A percentile compares a stretch with the other conserved stretches of the same genome.
Evolutionary conservation across 768 basidiomycete genomes (phyloP).

Genomic region (Termitomyces sp.): DNA sequence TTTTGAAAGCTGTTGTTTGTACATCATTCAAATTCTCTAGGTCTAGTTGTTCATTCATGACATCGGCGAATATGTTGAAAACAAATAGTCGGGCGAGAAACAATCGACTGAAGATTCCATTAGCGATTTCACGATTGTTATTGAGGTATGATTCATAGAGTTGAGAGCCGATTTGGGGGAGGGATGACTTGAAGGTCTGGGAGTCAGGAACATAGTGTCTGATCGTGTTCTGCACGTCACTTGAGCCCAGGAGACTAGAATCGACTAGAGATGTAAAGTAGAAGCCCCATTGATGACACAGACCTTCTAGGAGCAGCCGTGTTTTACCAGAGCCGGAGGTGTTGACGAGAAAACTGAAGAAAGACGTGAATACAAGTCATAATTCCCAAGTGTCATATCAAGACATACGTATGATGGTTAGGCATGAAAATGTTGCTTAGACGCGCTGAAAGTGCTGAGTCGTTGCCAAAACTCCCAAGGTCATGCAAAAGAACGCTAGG

Average conservation of each 20-base stretch:
- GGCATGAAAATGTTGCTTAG: slow-evolving; percentile 37
- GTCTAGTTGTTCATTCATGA: slow-evolving; percentile 18
- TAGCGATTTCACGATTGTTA: slow-evolving; percentile 32
- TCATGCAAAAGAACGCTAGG: slow-evolving; percentile 37
- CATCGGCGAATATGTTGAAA: slow-evolving; percentile 31
- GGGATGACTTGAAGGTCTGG: slow-evolving; percentile 21
- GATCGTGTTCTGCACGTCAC: slow-evolving; percentile 36
- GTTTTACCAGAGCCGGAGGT: slow-evolving; percentile 45
- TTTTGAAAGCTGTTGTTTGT: slow-evolving; percentile 19
- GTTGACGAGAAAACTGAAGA: slow-evolving; percentile 35
- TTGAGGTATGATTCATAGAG: slow-evolving; percentile 25
- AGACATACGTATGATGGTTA: slow-evolving; percentile 35
- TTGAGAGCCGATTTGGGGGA: slow-evolving; percentile 25
- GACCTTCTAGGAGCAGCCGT: slow-evolving; percentile 35
- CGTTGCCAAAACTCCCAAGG: slow-evolving; percentile 30
- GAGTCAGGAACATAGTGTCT: slow-evolving; percentile 29
- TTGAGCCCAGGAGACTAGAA: slow-evolving; percentile 36
- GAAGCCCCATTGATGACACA: slow-evolving; percentile 40
- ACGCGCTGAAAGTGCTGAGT: slow-evolving; percentile 23
- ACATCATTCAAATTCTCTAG: slow-evolving; percentile 1
- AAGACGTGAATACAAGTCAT: neutral
- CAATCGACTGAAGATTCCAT: slow-evolving; percentile 28
- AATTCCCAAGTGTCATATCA: neutral
- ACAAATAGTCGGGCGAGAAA: slow-evolving; percentile 36
- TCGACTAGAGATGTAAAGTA: slow-evolving; percentile 42